Evolutionary conservation across 2,329 filamentous ascomycete genomes (phyloP).

Genomic region (Raffaelea ambrosiae): DNA sequence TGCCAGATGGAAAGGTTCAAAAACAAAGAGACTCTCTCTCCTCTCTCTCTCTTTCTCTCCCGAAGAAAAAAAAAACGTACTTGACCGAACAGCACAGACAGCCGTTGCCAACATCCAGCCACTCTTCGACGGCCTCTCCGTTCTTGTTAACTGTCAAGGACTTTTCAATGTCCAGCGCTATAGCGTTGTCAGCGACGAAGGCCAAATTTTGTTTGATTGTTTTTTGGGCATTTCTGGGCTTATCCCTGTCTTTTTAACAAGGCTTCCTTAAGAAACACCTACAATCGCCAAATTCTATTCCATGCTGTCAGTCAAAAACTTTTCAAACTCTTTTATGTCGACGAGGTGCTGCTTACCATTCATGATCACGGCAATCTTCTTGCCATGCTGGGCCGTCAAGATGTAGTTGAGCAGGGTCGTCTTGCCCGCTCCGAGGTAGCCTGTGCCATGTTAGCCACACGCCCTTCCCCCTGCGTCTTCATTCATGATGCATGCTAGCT

Average conservation of each 20-base stretch:
- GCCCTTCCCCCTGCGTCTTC: background rate
- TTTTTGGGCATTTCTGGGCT: too few species aligned
- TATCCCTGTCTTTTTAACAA: too few species aligned
- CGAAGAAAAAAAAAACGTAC: constrained; percentile 32
- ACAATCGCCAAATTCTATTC: constrained; percentile 59
- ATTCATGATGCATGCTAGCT: background rate
- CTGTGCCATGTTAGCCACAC: constrained; percentile 30
- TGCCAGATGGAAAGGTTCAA: background rate
- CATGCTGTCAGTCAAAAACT: too few species aligned
- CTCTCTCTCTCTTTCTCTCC: too few species aligned
- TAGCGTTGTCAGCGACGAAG: too few species aligned
- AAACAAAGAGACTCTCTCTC: background rate
- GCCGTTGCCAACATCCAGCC: constrained; percentile 92
- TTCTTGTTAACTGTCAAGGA: constrained; percentile 84
- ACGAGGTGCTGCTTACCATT: constrained; percentile 49
- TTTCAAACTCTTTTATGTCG: too few species aligned
- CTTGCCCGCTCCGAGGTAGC: constrained; percentile 92
- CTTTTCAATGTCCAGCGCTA: constrained; percentile 93
- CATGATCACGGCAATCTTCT: constrained; percentile 95
- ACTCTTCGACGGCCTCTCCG: constrained; percentile 78
- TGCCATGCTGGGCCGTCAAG: constrained; percentile 86
- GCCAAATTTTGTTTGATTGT: background rate
- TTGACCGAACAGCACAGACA: constrained; percentile 98
- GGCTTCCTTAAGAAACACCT: constrained; percentile 3
- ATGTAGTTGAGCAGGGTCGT: constrained; percentile 96